phyloP scores from a whole-genome alignment of 345 rosid species.

The Tarenaya hassleriana region DNA sequence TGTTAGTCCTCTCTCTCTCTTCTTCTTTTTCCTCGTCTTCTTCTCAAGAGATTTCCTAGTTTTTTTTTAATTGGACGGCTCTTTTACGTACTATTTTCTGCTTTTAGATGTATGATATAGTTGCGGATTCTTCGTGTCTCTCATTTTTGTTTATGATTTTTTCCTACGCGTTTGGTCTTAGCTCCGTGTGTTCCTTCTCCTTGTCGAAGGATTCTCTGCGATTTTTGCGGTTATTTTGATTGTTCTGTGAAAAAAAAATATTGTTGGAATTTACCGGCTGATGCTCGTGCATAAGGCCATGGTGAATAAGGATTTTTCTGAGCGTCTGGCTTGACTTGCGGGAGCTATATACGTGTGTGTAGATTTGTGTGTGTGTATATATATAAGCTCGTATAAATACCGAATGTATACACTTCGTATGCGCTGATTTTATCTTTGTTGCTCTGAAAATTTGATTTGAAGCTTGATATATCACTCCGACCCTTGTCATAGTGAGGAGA shows the following conservation, averaged over 20 bases:
- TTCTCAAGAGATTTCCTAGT: slow-evolving; percentile 5
- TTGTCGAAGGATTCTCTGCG: not conserved
- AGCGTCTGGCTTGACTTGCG: not conserved
- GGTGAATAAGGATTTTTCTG: not conserved
- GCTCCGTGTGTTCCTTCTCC: not conserved
- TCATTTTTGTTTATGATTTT: slow-evolving; percentile 3
- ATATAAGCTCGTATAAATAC: too few species aligned
- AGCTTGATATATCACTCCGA: not conserved
- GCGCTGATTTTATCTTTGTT: slow-evolving; percentile 7
- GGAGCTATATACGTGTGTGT: slow-evolving; percentile 4
- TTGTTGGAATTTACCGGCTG: not conserved
- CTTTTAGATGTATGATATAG: not conserved
- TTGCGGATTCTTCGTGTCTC: slow-evolving; percentile 8
- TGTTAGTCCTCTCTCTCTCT: slow-evolving; percentile 18
- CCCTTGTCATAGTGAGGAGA: slow-evolving; percentile 7
- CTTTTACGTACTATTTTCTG: not conserved
- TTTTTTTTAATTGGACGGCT: not conserved
- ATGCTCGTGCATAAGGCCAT: not conserved
- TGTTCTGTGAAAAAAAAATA: not conserved
- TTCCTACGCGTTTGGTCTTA: not conserved
- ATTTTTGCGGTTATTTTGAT: not conserved
- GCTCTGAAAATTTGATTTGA: not conserved
- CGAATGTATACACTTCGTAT: not conserved
- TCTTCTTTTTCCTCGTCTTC: not conserved
- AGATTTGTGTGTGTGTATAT: not conserved